Evolutionary conservation across 345 rosid species (phyloP).

Genomic region (Ceriops zippeliana): DNA sequence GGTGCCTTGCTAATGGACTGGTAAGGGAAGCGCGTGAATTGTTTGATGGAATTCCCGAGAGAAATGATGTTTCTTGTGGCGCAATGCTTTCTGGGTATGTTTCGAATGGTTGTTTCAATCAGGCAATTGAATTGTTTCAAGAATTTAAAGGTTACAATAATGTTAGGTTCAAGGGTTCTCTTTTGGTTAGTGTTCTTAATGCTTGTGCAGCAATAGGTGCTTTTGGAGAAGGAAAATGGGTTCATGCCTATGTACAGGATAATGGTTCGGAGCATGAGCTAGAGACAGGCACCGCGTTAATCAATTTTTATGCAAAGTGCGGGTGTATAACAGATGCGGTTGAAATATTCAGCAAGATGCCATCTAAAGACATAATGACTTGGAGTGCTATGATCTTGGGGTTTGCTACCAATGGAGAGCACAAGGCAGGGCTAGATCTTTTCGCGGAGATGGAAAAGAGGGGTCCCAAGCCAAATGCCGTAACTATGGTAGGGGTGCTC

Average conservation of each 20-base stretch:
- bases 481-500: constrained; percentile 34
- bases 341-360: constrained; percentile 27
- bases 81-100: constrained; percentile 39
- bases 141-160: constrained; percentile 12
- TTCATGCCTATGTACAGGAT: constrained; percentile 22
- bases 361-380: constrained; percentile 30
- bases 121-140: constrained; percentile 31
- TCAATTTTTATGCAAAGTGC: constrained; percentile 33
- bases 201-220: constrained; percentile 34
- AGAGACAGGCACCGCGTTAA: constrained; percentile 28
- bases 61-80: constrained; percentile 29
- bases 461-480: constrained; percentile 32
- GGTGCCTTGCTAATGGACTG: constrained; percentile 19
- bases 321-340: constrained; percentile 19
- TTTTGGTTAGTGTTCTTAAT: constrained; percentile 33
- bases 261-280: constrained; percentile 22
- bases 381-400: constrained; percentile 38
- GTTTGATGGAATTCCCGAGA: constrained; percentile 30
- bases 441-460: constrained; percentile 27
- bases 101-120: constrained; percentile 20
- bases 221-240: constrained; percentile 31
- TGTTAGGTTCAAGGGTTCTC: constrained; percentile 17
- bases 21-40: constrained; percentile 22
- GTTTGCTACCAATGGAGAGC: constrained; percentile 31
- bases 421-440: constrained; percentile 21